phyloP scores from a whole-genome alignment of 805 yeast genomes.

The Hanseniaspora occidentalis region DNA sequence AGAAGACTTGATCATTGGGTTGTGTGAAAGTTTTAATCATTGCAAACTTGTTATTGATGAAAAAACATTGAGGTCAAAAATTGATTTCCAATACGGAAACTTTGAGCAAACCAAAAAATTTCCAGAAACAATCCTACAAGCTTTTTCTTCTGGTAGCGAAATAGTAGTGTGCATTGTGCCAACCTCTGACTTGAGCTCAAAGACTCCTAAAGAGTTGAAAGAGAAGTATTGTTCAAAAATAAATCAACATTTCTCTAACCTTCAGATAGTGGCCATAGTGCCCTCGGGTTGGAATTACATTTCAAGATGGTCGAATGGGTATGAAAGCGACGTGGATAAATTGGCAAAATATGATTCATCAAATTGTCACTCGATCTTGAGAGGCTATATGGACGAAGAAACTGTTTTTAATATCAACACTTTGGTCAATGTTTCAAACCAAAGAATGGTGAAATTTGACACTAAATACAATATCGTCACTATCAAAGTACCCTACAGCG shows the following conservation, averaged over 20 bases:
- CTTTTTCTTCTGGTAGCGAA: slow-evolving; percentile 6
- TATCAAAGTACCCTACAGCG: slow-evolving; percentile 76
- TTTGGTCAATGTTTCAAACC: slow-evolving; percentile 12
- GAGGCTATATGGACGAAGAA: slow-evolving; percentile 6
- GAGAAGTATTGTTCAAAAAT: slow-evolving; percentile 14
- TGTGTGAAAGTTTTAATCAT: slow-evolving; percentile 28
- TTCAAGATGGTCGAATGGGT: slow-evolving; percentile 10
- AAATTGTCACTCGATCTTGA: slow-evolving; percentile 9
- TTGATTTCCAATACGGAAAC: background rate
- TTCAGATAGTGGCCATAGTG: slow-evolving; percentile 47
- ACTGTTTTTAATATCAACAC: slow-evolving; percentile 13
- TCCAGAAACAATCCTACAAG: background rate
- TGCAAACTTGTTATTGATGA: slow-evolving; percentile 4
- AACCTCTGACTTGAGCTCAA: slow-evolving; percentile 31
- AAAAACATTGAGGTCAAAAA: slow-evolving; percentile 2
- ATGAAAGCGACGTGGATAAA: slow-evolving; percentile 6
- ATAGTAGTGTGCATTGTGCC: slow-evolving; percentile 38
- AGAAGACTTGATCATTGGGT: slow-evolving; percentile 64
- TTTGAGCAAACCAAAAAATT: background rate
- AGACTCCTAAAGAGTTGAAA: slow-evolving; percentile 19
- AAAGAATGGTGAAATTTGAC: slow-evolving; percentile 19
- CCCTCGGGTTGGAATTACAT: slow-evolving; percentile 90
- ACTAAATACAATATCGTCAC: slow-evolving; percentile 29
- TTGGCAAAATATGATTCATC: background rate
- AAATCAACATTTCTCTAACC: slow-evolving; percentile 8